A percentile compares a stretch with the other conserved stretches of the same genome.
Conservation (phyloP, 805 yeast genomes). For the Wickerhamia fluorescens region DNA sequence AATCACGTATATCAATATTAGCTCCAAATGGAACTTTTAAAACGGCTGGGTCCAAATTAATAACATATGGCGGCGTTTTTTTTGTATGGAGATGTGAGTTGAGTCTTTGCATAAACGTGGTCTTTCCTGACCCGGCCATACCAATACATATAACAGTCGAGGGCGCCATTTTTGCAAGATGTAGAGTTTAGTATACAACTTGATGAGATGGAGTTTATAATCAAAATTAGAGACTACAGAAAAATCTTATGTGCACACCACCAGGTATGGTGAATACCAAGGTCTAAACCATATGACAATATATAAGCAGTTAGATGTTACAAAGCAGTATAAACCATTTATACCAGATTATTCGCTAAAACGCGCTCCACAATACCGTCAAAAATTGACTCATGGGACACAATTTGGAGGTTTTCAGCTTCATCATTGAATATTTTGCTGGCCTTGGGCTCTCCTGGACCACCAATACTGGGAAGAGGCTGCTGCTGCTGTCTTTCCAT, state of each 20-base stretch:
- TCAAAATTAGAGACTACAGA: no score
- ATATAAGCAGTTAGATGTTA: background rate
- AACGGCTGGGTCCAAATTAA: constrained; percentile 96
- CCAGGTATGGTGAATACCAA: no score
- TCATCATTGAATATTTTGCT: constrained; percentile 59
- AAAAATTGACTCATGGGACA: constrained; percentile 44
- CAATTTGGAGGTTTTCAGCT: constrained; percentile 67
- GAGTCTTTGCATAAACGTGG: constrained; percentile 94
- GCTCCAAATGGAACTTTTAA: constrained; percentile 88
- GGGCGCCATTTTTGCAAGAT: constrained; percentile 20
- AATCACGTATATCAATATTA: constrained; percentile 92
- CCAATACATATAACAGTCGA: constrained; percentile 42
- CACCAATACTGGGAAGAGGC: constrained; percentile 33
- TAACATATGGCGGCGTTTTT: constrained; percentile 77
- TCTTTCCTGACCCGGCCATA: constrained; percentile 77
- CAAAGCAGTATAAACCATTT: no score
- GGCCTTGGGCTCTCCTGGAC: constrained; percentile 58
- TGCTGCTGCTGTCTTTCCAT: constrained; percentile 34
- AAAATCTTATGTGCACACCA: no score
- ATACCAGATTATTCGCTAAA: constrained; percentile 8
- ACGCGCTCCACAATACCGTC: constrained; percentile 60
- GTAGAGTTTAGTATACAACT: background rate
- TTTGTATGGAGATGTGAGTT: constrained; percentile 79
- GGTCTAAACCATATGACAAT: no score
- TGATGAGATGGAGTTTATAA: constrained; percentile 1